These are phyloP conservation scores for Oemleria cerasiformis DNA, from an alignment of 306 rosid genomes.

Conservation along the genomic window DNA sequence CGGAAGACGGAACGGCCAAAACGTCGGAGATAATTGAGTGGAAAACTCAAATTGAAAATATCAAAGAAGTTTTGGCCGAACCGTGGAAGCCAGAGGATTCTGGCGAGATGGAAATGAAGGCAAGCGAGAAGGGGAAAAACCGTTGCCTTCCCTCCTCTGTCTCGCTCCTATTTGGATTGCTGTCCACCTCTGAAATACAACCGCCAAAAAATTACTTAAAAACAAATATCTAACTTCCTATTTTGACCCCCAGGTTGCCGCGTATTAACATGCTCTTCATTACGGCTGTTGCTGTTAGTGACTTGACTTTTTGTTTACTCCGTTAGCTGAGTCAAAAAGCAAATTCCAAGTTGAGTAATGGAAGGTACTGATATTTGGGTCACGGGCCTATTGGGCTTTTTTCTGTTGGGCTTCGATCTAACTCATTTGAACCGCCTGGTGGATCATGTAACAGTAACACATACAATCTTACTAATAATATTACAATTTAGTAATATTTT, in stretches of 20 bases:
- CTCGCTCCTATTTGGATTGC: constrained; percentile 25
- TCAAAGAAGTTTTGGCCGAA: constrained; percentile 13
- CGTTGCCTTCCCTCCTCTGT: constrained; percentile 31
- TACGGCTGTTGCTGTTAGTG: background rate
- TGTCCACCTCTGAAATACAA: constrained; percentile 30
- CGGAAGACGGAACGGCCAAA: constrained; percentile 9
- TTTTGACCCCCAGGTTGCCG: constrained; percentile 17
- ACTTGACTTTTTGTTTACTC: background rate
- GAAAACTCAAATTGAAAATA: background rate
- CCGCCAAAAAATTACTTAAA: constrained; percentile 18
- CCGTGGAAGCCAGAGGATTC: constrained; percentile 15
- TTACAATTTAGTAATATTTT: too few species aligned
- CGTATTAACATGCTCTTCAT: background rate
- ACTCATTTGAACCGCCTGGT: too few species aligned
- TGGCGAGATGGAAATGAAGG: constrained; percentile 16
- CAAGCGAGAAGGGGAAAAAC: constrained; percentile 25
- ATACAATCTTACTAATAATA: too few species aligned
- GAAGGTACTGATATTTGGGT: too few species aligned
- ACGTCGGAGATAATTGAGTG: background rate
- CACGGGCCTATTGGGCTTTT: too few species aligned
- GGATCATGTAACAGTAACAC: too few species aligned
- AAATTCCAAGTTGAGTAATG: too few species aligned
- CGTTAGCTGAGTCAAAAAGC: too few species aligned
- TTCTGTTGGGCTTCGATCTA: too few species aligned
- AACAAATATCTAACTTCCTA: background rate